Base-by-base conservation (phyloP, 345 rosid genomes). In the Adansonia digitata region DNA sequence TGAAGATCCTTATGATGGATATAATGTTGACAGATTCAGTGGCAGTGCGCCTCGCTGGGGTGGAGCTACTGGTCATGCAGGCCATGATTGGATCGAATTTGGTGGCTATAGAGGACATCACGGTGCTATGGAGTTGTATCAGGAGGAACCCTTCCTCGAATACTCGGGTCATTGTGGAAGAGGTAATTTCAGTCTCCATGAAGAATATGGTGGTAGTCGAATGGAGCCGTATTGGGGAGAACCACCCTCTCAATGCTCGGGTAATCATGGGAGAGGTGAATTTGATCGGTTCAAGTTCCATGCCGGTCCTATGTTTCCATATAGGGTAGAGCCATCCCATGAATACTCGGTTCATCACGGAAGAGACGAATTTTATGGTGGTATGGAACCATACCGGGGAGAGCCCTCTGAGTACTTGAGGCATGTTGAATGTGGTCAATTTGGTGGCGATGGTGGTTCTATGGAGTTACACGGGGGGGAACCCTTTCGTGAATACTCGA, bases 91-190 rank as follows among this genome's bases (percentile, higher is more conserved):
- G 7, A 89, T 85, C 66, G 91, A 88, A 59, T 91, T 82, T 75
- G 88, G 89, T 15, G 89, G 85, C 20, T 91, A 88, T 73, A 88
- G 92, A 1, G 89, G 91, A 27, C 79, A 80, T 1, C 85, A 91
- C 10, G 80, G 12, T 52, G 57, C 1, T 24, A 84, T 84, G 52
- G 95, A 91, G 52, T 82, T 89, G 37, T 87, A 86, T 15, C 83
- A 92, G 75, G 98, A 92, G 71, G 97, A 89, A 2, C 86, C 89
- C 18, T 77, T 91, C 17, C 69, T 82, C 34, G 91, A 89, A 46
- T 91, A 94, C 74, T 83, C 97, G 27, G 82, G 94, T 63, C 96
- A 91, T 60, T 86, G 81, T 59, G 95, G 88, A 65, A 92, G 92
- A 57, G 18, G 35, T 70, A 88, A 88, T 48, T 91, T 82, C 75